phyloP scores from a whole-genome alignment of 805 yeast genomes.

The Lachancea quebecensis region DNA sequence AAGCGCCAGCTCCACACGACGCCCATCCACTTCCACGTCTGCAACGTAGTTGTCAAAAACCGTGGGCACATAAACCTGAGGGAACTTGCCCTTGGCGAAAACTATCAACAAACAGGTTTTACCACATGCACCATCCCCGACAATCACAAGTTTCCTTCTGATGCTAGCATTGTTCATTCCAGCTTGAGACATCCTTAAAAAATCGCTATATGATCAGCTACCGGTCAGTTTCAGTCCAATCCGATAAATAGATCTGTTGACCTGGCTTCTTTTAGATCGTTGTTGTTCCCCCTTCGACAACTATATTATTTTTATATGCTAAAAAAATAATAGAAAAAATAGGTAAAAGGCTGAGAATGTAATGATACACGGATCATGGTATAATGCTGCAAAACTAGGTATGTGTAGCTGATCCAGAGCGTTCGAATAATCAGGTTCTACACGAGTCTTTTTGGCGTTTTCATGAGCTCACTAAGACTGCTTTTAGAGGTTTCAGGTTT shows the following conservation, averaged over 20 bases:
- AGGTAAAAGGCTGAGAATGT: not conserved
- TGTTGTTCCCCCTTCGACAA: not conserved
- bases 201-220: not conserved
- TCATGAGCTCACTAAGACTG: no score
- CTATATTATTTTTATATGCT: not conserved
- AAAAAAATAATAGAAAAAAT: not conserved
- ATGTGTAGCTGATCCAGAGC: no score
- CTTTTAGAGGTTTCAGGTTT: no score
- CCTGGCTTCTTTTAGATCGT: not conserved
- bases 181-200: constrained; percentile 7
- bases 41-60: constrained; percentile 97
- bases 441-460: no score
- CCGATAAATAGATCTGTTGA: no score
- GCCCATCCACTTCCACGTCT: constrained; percentile 85
- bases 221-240: not conserved
- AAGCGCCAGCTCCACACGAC: constrained; percentile 83
- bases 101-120: constrained; percentile 85
- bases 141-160: constrained; percentile 72
- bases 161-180: constrained; percentile 14
- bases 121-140: constrained; percentile 97
- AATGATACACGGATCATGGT: not conserved
- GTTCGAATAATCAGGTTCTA: no score
- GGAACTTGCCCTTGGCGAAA: constrained; percentile 82
- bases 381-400: not conserved
- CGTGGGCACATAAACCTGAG: constrained; percentile 90